These are phyloP conservation scores for Biscutella auriculata DNA, from an alignment of 441 rosid species.

Conservation along the genomic window DNA sequence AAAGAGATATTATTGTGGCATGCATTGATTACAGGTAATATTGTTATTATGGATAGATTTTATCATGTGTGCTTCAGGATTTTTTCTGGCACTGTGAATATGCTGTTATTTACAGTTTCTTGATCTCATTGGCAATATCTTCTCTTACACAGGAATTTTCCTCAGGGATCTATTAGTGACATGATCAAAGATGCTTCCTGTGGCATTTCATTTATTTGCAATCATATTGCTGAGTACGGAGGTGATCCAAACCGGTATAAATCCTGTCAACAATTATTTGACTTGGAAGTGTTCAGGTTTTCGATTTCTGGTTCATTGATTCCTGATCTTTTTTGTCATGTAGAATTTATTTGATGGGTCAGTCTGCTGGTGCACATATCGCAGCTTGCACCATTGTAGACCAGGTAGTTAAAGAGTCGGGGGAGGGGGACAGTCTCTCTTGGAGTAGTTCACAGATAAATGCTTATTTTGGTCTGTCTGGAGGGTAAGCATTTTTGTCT, in stretches of 20 bases:
- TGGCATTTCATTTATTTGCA: slow-evolving; percentile 81
- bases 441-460: slow-evolving; percentile 82
- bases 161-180: slow-evolving; percentile 85
- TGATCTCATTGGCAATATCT: slow-evolving; percentile 7
- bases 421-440: slow-evolving; percentile 54
- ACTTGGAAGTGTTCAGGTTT: background rate
- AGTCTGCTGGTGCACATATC: slow-evolving; percentile 97
- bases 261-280: background rate
- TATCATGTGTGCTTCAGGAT: background rate
- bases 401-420: slow-evolving; percentile 79
- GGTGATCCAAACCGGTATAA: slow-evolving; percentile 80
- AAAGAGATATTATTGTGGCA: slow-evolving; percentile 82
- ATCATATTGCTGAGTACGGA: slow-evolving; percentile 72
- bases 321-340: background rate
- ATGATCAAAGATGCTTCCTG: slow-evolving; percentile 86
- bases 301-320: background rate
- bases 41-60: too few relatives aligned
- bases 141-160: slow-evolving; percentile 65
- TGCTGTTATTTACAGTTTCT: background rate
- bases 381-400: slow-evolving; percentile 81
- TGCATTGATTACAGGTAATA: slow-evolving; percentile 92
- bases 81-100: background rate
- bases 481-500: slow-evolving; percentile 47
- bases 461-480: slow-evolving; percentile 84
- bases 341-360: slow-evolving; percentile 91